Evolutionary conservation across 164 flowering plant species (phyloP).

Genomic region (Vitis riparia): DNA sequence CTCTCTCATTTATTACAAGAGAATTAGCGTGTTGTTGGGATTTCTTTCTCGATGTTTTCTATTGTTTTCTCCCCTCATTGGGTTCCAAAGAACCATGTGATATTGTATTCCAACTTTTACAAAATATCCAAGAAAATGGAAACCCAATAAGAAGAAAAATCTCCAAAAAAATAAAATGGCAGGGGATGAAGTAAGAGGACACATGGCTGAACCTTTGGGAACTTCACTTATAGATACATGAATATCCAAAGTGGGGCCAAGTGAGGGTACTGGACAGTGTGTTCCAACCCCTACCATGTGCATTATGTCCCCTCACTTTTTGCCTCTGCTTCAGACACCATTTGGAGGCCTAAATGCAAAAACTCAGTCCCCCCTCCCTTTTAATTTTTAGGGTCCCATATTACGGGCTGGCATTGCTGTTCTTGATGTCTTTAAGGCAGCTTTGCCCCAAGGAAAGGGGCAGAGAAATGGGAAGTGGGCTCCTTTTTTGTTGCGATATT

Average conservation of each 20-base stretch:
- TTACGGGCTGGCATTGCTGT: neutral
- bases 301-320: slow-evolving; percentile 2
- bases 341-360: neutral
- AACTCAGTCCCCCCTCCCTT: neutral
- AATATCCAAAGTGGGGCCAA: neutral
- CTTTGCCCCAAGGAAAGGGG: slow-evolving; percentile 2
- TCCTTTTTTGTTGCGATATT: neutral
- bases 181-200: neutral
- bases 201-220: neutral
- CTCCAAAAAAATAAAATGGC: too few species aligned
- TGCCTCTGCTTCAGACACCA: neutral
- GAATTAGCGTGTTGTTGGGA: too few species aligned
- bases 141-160: too few species aligned
- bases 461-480: neutral
- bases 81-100: too few species aligned
- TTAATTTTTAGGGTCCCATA: neutral
- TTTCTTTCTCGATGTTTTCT: too few species aligned
- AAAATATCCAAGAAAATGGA: too few species aligned
- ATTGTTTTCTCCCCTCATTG: too few species aligned
- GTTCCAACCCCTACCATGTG: slow-evolving; percentile 1
- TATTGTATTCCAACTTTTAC: too few species aligned
- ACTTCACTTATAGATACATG: neutral
- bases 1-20: too few species aligned
- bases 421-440: neutral
- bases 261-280: neutral